Evolutionary conservation across 495 filamentous ascomycete species (phyloP).

Genomic region (Astrothelium subdiscretum): DNA sequence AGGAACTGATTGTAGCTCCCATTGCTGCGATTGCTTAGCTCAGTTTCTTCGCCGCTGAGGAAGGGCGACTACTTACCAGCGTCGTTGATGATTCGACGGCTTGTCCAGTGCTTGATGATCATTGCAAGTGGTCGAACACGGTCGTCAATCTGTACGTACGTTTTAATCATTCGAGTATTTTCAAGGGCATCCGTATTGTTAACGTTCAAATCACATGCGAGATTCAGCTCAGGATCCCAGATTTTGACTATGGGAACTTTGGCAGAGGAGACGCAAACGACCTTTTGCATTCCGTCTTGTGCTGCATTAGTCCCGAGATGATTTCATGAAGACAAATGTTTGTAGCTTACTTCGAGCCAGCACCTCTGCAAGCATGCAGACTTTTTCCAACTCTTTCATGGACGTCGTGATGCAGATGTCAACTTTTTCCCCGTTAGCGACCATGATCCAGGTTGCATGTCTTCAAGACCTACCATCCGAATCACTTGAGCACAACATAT

Average conservation of each 20-base stretch:
- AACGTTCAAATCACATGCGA: conserved; percentile 98
- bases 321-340: background rate
- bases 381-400: conserved; percentile 70
- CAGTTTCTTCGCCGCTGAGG: background rate
- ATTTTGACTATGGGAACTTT: conserved; percentile 99
- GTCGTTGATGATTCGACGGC: conserved; percentile 83
- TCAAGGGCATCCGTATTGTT: conserved; percentile 91
- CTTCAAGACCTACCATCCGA: conserved; percentile 66
- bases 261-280: conserved; percentile 83
- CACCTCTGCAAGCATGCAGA: conserved; percentile 76
- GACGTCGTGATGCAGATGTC: conserved; percentile 94
- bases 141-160: conserved; percentile 87
- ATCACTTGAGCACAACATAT: conserved; percentile 87
- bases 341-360: conserved; percentile 64
- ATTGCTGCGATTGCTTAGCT: conserved; percentile 44
- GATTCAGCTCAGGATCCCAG: conserved; percentile 83
- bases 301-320: conserved; percentile 2
- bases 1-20: conserved; percentile 91
- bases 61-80: conserved; percentile 53
- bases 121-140: conserved; percentile 85
- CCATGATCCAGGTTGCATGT: conserved; percentile 3
- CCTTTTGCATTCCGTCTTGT: conserved; percentile 87
- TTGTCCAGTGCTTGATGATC: conserved; percentile 96
- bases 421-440: conserved; percentile 39
- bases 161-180: conserved; percentile 97